These are phyloP conservation scores for Jackrogersella multiformis DNA, from an alignment of 495 filamentous ascomycete genomes.

Conservation along the genomic window DNA sequence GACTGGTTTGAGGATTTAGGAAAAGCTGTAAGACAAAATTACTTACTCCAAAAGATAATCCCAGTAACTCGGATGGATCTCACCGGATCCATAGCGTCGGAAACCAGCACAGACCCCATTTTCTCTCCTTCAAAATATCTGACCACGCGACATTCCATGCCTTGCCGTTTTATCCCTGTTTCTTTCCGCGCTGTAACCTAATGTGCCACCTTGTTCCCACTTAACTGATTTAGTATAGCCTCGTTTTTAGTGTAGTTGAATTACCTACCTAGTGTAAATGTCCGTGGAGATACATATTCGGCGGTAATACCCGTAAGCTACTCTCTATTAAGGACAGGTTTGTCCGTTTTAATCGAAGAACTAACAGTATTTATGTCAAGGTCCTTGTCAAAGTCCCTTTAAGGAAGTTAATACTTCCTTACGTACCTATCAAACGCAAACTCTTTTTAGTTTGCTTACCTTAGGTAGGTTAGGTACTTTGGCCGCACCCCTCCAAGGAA, in stretches of 20 bases:
- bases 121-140: background rate
- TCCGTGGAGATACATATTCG: background rate
- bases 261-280: no score
- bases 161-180: slow-evolving; percentile 4
- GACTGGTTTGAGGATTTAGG: no score
- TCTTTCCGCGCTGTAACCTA: background rate
- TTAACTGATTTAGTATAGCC: background rate
- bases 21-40: no score
- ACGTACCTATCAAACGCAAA: no score
- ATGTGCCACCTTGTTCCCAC: background rate
- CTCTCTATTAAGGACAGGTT: background rate
- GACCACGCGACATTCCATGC: background rate
- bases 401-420: no score
- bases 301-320: background rate
- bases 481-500: no score
- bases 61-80: slow-evolving; percentile 8
- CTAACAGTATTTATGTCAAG: background rate
- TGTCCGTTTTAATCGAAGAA: background rate
- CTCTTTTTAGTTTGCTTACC: no score
- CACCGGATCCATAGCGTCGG: slow-evolving; percentile 2
- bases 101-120: slow-evolving; percentile 1
- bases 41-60: background rate
- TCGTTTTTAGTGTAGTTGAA: background rate
- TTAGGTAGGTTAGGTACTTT: no score
- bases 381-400: background rate